Base-by-base conservation (phyloP, 495 filamentous ascomycete species). In the Aspergillus avenaceus region DNA sequence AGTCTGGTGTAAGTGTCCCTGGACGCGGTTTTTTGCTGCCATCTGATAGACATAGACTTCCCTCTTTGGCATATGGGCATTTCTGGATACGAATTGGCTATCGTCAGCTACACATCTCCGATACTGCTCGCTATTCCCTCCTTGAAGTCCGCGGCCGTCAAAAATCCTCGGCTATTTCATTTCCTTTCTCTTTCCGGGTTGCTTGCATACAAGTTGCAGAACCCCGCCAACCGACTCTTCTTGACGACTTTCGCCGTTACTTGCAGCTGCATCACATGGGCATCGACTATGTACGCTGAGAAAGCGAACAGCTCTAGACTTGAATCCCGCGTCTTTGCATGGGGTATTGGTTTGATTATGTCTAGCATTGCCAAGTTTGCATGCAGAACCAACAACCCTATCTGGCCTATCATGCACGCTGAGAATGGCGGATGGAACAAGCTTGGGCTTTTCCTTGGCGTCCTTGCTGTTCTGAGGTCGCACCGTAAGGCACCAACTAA, bases 51-150 rank as follows among this genome's bases (percentile, higher is more conserved):
- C 2, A 37, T 53, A 91, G 88, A 95, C 64, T 99, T 99, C 62
- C 93, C 93, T 13, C 80, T 99, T n/a, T 99, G 95, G 95, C 83
- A 97, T 65, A 97, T 99, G 95, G 95, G 95, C 49, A 91, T 99
- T 52, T 99, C 95, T 7, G 95, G 95, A 48, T 97, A 95, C 55
- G 95, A 99, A 70, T 84, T 84, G 22, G 75, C 92, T 52, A 82
- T 99, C 65, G 82, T 96, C 79, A 78, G 78, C 53, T 91, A 86
- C n/a, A 60, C 90, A 43, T 87, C 90, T 5, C 93, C 95, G 0
- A 72, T 91, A 19, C 66, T 97, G n/a, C 84, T 97, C 25, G 81
- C 76, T 22, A 85, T 92, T 48, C 75, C 70, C 25, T 76, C 84
- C 2, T 41, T 97, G 32, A 85, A 87, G 31, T 80, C 78, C 24